Conservation (phyloP, 2,329 filamentous ascomycete species). For the Ophiocordyceps robertsii region DNA sequence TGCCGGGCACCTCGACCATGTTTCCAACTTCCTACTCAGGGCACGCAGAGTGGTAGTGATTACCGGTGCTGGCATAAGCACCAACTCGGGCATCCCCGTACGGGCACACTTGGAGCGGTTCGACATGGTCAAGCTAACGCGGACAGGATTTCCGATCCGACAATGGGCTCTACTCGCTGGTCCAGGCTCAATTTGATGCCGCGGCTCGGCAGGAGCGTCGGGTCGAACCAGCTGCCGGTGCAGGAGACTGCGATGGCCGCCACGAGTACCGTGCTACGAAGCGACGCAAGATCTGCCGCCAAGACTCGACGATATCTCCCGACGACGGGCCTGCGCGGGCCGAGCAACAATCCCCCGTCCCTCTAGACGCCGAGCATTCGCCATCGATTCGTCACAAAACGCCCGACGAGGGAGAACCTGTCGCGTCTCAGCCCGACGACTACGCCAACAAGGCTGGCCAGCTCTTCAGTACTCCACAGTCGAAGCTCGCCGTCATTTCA, state of each 20-base stretch:
- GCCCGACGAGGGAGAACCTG: not conserved
- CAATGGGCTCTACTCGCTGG: constrained; percentile 59
- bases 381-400: not conserved
- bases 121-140: constrained; percentile 5
- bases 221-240: constrained; percentile 11
- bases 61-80: constrained; percentile 62
- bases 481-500: constrained; percentile 3
- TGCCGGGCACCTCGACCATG: constrained; percentile 43
- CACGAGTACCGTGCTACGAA: constrained; percentile 14
- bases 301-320: constrained; percentile 5
- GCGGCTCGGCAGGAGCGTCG: constrained; percentile 24
- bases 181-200: constrained; percentile 53
- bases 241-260: constrained; percentile 4
- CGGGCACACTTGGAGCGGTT: constrained; percentile 3
- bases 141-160: constrained; percentile 56
- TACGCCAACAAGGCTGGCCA: not conserved
- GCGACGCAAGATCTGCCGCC: constrained; percentile 17
- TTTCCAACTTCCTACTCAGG: constrained; percentile 51
- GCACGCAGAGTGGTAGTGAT: constrained; percentile 58
- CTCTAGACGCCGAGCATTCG: not conserved
- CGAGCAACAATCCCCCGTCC: constrained; percentile 1
- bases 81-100: constrained; percentile 64
- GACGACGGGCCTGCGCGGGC: constrained; percentile 9
- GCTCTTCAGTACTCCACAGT: constrained; percentile 5
- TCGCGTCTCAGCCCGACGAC: not conserved